A percentile compares a stretch with the other conserved stretches of the same genome.
Conservation (phyloP, 805 yeast species). For the Candida takata region DNA sequence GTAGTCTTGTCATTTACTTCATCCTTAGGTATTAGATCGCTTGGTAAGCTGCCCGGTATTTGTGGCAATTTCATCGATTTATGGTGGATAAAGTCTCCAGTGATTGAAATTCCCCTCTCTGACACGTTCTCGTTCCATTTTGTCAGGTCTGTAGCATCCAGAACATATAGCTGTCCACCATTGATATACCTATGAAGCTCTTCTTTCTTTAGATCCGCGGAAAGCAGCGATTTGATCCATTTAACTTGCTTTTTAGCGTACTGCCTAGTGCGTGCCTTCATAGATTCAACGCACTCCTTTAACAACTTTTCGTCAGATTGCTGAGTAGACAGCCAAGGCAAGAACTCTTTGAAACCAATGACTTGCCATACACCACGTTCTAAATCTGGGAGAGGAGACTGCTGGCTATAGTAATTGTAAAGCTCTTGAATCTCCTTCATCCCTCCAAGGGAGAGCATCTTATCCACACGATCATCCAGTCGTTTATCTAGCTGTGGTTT, state of each 20-base stretch:
- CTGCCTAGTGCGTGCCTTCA: slow-evolving; percentile 80
- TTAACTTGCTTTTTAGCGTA: slow-evolving; percentile 86
- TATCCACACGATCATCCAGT: slow-evolving; percentile 74
- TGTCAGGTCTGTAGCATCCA: slow-evolving; percentile 70
- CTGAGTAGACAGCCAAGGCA: slow-evolving; percentile 51
- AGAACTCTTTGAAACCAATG: slow-evolving; percentile 85
- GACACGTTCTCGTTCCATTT: slow-evolving; percentile 55
- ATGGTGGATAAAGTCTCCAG: slow-evolving; percentile 32
- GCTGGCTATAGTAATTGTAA: slow-evolving; percentile 35
- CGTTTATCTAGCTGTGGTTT: slow-evolving; percentile 49
- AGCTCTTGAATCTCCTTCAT: slow-evolving; percentile 59
- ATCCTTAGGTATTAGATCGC: slow-evolving; percentile 15
- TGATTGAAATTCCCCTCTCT: slow-evolving; percentile 46
- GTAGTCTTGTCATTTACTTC: slow-evolving; percentile 14
- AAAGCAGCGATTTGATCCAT: slow-evolving; percentile 75
- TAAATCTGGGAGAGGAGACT: slow-evolving; percentile 37
- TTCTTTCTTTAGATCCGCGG: slow-evolving; percentile 51
- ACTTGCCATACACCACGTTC: slow-evolving; percentile 89
- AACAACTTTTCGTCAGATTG: slow-evolving; percentile 22
- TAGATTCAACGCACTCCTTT: slow-evolving; percentile 50
- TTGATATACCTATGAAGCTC: slow-evolving; percentile 36
- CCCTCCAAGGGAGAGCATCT: slow-evolving; percentile 70
- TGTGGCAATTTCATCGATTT: slow-evolving; percentile 9
- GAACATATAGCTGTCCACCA: slow-evolving; percentile 58
- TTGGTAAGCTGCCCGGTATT: slow-evolving; percentile 34